Evolutionary conservation across 768 basidiomycete genomes (phyloP), one percentile per base, ranked within the genome.

Genomic region (Amanita subjunquillea): DNA sequence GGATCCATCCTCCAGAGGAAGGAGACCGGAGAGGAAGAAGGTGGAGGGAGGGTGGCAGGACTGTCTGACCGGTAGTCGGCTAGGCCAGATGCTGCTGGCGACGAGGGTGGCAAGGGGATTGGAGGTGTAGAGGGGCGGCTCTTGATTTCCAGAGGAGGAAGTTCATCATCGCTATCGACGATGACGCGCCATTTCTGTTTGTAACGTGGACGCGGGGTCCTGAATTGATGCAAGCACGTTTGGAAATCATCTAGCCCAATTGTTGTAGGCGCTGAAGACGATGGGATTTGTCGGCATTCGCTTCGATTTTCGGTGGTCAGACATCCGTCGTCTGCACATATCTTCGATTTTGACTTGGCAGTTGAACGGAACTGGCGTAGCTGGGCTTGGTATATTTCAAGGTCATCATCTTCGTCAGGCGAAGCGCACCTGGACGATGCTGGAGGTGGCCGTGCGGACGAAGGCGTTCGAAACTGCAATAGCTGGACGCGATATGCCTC

Each of bases 1-100:
- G 27, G 61, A 66, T 2, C 47, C 60, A 39, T 56, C 58, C 34
- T 61, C 59, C 17, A 17, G 32, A 48, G 32, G n/a, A 29, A 44
- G 30, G 15, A 30, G 29, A 29, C 29, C 15, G 54, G 48, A 39
- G 47, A 50, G 12, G 55, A 46, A 13, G 44, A 46, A n/a, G 13
- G 20, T 12, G 27, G 25, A 30, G 30, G 30, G 4, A 46, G 25
- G 25, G 27, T 27, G 4, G 25, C 23, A 17, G 44, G 30, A 46
- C 27, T n/a, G 15, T 29, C 27, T 4, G 43, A 40, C 17, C 17
- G 17, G 10, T 20, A 40, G 10, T 40, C 20, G 4, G n/a, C 9
- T 10, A 40, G 17, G 20, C 3, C 17, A 20, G 39, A 25, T 25
- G 12, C 5, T n/a, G 23, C 23, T 3, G 43, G 27, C 6, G 43